A percentile compares a stretch with the other conserved stretches of the same genome.
Evolutionary conservation across 2,329 filamentous ascomycete genomes (phyloP).

Genomic region (Elsinoe australis): DNA sequence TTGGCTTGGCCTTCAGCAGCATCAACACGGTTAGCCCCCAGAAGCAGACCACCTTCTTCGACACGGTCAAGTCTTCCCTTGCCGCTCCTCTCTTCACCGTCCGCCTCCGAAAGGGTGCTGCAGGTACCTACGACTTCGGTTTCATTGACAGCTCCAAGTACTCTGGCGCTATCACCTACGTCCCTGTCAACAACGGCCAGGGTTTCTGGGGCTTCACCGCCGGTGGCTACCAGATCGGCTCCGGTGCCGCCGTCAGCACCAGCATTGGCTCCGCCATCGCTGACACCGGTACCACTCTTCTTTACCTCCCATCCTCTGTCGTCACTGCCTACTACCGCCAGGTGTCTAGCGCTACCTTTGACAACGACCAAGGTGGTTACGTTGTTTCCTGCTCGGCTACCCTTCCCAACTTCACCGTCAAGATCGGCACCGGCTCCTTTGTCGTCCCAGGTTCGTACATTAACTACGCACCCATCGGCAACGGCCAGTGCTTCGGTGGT

Average conservation of each 20-base stretch:
- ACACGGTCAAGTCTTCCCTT: constrained; percentile 48
- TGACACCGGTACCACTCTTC: constrained; percentile 63
- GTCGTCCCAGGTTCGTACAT: constrained; percentile 48
- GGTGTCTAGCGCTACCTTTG: constrained; percentile 41
- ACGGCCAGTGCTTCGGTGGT: constrained; percentile 60
- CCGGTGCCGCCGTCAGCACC: constrained; percentile 31
- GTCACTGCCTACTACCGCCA: constrained; percentile 33
- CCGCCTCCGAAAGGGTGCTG: constrained; percentile 45
- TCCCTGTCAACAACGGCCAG: constrained; percentile 48
- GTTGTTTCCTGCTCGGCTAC: constrained; percentile 45
- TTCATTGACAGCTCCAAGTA: constrained; percentile 54
- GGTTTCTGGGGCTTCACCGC: constrained; percentile 58
- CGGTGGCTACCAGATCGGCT: constrained; percentile 49
- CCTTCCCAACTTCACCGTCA: constrained; percentile 48
- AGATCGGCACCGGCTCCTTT: constrained; percentile 44
- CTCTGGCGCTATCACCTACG: constrained; percentile 51
- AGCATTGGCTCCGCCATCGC: constrained; percentile 52
- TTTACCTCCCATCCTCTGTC: constrained; percentile 45
- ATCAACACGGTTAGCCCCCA: constrained; percentile 51
- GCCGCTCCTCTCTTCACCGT: constrained; percentile 51
- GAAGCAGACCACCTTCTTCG: constrained; percentile 52
- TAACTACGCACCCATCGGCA: constrained; percentile 44
- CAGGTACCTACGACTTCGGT: constrained; percentile 51
- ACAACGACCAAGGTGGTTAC: constrained; percentile 46
- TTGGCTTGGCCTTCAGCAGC: constrained; percentile 53